Conservation (phyloP, 2,329 filamentous ascomycete genomes). For the Lachnum nothofagi region DNA sequence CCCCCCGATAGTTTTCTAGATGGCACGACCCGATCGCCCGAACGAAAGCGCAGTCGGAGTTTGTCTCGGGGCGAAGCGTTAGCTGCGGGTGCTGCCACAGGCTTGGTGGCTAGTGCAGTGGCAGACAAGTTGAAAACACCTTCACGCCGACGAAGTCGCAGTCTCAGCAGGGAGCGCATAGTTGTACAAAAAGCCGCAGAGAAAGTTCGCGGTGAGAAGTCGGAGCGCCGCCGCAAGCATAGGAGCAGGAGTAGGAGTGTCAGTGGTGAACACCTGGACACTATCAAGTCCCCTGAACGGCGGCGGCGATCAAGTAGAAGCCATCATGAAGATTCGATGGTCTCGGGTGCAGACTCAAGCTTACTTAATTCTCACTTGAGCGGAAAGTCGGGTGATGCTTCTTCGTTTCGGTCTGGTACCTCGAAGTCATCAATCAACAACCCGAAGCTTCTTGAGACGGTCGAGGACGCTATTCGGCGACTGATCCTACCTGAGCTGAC, state of each 20-base stretch:
- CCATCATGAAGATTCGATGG: constrained; percentile 44
- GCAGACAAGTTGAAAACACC: constrained; percentile 54
- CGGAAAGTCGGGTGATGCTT: constrained; percentile 50
- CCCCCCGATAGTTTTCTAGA: constrained; percentile 67
- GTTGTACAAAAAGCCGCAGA: constrained; percentile 62
- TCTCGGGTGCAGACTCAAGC: constrained; percentile 52
- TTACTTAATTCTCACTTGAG: constrained; percentile 52
- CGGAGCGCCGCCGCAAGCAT: constrained; percentile 40
- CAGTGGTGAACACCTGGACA: constrained; percentile 41
- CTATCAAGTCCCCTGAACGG: constrained; percentile 37
- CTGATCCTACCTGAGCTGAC: constrained; percentile 82
- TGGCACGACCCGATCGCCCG: constrained; percentile 34
- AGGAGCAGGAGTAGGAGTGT: constrained; percentile 43
- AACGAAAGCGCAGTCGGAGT: constrained; percentile 30
- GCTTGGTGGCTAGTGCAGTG: constrained; percentile 34
- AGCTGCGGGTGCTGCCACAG: constrained; percentile 35
- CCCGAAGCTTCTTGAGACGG: constrained; percentile 64
- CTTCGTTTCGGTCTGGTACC: constrained; percentile 54
- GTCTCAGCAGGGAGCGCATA: constrained; percentile 61
- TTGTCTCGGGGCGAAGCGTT: constrained; percentile 28
- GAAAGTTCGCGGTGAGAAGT: constrained; percentile 53
- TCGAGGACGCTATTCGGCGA: constrained; percentile 69
- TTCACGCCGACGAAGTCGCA: constrained; percentile 53
- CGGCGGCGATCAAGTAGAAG: constrained; percentile 45
- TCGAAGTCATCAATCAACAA: constrained; percentile 64